Conservation (phyloP, 2,329 filamentous ascomycete genomes). For the Achaetomium macrosporum region DNA sequence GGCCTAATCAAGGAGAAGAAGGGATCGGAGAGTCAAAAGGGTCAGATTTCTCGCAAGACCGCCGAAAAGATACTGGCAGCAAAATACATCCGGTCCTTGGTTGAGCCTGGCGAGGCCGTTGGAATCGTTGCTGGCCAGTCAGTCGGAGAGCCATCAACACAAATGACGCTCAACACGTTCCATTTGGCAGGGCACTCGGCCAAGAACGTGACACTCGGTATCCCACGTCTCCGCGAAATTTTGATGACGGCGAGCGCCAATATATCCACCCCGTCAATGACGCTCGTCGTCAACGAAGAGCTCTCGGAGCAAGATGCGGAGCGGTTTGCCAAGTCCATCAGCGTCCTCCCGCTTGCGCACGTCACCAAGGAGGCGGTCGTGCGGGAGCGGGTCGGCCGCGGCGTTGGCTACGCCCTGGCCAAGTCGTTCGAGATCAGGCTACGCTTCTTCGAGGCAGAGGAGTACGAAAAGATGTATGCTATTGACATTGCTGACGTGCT, state of each 20-base stretch:
- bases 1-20: conserved; percentile 49
- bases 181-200: conserved; percentile 97
- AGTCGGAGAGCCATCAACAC: conserved; percentile 92
- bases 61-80: conserved; percentile 82
- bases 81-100: conserved; percentile 86
- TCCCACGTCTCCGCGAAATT: conserved; percentile 93
- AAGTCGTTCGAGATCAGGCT: conserved; percentile 82
- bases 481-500: conserved; percentile 75
- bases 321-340: conserved; percentile 87
- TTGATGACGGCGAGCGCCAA: conserved; percentile 91
- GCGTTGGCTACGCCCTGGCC: conserved; percentile 61
- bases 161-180: conserved; percentile 99
- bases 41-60: conserved; percentile 56
- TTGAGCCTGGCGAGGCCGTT: conserved; percentile 93
- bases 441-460: conserved; percentile 74
- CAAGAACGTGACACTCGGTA: conserved; percentile 98
- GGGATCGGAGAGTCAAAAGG: conserved; percentile 36
- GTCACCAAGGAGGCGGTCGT: conserved; percentile 77
- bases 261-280: conserved; percentile 90
- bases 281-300: conserved; percentile 68
- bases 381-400: conserved; percentile 70
- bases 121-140: conserved; percentile 96
- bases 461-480: conserved; percentile 82
- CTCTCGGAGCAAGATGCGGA: conserved; percentile 63
- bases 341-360: conserved; percentile 74